A percentile compares a stretch with the other conserved stretches of the same genome.
phyloP scores from a whole-genome alignment of 2,329 filamentous ascomycete genomes.

The Stagonosporopsis chrysanthemi region DNA sequence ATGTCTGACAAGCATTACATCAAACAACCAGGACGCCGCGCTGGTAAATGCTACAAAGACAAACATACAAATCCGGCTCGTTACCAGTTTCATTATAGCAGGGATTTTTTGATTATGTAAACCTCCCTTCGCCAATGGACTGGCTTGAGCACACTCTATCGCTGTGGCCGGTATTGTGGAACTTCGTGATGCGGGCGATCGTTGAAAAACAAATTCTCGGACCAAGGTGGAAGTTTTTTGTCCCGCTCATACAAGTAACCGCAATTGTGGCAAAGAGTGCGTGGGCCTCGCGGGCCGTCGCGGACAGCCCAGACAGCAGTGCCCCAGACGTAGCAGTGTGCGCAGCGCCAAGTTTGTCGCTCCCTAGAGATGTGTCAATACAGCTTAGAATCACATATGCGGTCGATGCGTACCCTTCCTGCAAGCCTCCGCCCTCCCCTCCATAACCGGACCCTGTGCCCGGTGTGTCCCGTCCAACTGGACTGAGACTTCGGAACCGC shows the following conservation, averaged over 20 bases:
- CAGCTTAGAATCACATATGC: not conserved
- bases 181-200: conserved; percentile 48
- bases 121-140: not conserved
- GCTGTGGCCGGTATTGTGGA: conserved; percentile 30
- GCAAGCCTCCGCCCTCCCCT: conserved; percentile 67
- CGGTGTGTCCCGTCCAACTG: conserved; percentile 81
- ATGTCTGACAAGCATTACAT: conserved; percentile 12
- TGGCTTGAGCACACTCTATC: conserved; percentile 6
- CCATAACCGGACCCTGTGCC: conserved; percentile 74
- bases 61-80: conserved; percentile 3
- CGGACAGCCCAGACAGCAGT: conserved; percentile 93
- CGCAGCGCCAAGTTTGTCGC: conserved; percentile 83
- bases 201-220: conserved; percentile 69
- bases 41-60: conserved; percentile 28
- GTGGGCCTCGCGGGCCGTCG: conserved; percentile 84
- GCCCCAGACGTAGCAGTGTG: conserved; percentile 87
- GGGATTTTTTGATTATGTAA: not conserved
- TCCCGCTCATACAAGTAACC: conserved; percentile 88
- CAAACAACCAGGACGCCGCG: conserved; percentile 21
- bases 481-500: conserved; percentile 87
- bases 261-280: conserved; percentile 91
- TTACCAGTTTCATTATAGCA: not conserved
- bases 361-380: conserved; percentile 60
- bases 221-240: conserved; percentile 80
- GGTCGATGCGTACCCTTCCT: conserved; percentile 49